Percentiles rank a stretch among this genome's conserved stretches.
Evolutionary conservation across 2,329 filamentous ascomycete genomes (phyloP).

Genomic region (Tolypocladium ovalisporum): DNA sequence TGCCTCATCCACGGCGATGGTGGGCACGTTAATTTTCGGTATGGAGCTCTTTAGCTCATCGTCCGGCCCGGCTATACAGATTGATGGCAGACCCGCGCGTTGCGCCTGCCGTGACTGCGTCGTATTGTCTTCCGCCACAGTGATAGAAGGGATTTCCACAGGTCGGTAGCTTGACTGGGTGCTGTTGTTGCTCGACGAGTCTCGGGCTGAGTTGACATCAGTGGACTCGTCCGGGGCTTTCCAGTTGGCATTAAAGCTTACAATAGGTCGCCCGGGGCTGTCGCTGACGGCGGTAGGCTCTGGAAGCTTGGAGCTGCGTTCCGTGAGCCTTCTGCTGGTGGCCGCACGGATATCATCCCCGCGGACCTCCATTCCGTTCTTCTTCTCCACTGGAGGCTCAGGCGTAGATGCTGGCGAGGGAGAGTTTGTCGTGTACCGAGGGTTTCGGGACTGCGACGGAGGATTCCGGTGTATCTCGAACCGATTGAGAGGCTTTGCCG

Average conservation of each 20-base stretch:
- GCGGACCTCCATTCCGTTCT: slow-evolving; percentile 73
- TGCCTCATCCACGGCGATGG: slow-evolving; percentile 31
- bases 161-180: slow-evolving; percentile 15
- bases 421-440: slow-evolving; percentile 64
- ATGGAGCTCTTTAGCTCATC: slow-evolving; percentile 10
- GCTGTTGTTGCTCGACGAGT: slow-evolving; percentile 7
- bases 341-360: slow-evolving; percentile 81
- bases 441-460: slow-evolving; percentile 71
- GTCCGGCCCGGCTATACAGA: slow-evolving; percentile 21
- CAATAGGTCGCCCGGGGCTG: slow-evolving; percentile 81
- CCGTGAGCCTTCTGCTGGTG: slow-evolving; percentile 78
- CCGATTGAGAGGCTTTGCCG: slow-evolving; percentile 29
- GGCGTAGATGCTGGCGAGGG: slow-evolving; percentile 19
- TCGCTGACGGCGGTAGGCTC: slow-evolving; percentile 88
- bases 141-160: slow-evolving; percentile 41
- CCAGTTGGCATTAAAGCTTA: slow-evolving; percentile 88
- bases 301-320: slow-evolving; percentile 77
- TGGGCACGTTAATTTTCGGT: slow-evolving; percentile 35
- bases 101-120: slow-evolving; percentile 17
- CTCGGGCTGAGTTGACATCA: slow-evolving; percentile 46
- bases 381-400: slow-evolving; percentile 42
- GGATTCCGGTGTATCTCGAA: slow-evolving; percentile 79
- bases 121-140: slow-evolving; percentile 38
- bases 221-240: slow-evolving; percentile 59
- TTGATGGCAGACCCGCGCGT: slow-evolving; percentile 20